A percentile compares a stretch with the other conserved stretches of the same genome.
Evolutionary conservation across 208 protist species (phyloP).

Genomic region (Trypanosoma cruzi): DNA sequence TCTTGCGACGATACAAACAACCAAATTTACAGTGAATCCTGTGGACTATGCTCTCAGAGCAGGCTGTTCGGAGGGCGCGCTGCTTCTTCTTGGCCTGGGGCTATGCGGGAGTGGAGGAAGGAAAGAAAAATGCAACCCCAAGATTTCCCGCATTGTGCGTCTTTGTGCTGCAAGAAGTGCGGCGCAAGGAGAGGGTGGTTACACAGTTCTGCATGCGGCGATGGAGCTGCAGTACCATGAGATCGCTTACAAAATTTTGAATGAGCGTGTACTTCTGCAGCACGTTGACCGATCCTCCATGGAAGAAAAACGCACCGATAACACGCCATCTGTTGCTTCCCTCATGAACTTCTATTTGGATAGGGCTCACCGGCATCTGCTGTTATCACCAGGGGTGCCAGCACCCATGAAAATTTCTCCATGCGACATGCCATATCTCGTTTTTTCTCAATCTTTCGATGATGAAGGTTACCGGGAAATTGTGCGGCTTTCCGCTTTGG

Average conservation of each 20-base stretch:
- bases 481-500: conserved; percentile 4
- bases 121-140: conserved; percentile 12
- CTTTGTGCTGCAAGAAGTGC: conserved; percentile 9
- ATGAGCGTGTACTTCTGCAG: conserved; percentile 27
- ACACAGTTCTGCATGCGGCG: conserved; percentile 76
- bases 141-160: conserved; percentile 8
- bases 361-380: neutral
- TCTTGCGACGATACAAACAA: conserved; percentile 18
- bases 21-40: conserved; percentile 28
- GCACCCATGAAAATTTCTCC: neutral
- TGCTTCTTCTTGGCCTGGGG: conserved; percentile 62
- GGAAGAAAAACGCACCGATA: neutral
- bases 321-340: conserved; percentile 3
- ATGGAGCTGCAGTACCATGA: conserved; percentile 49
- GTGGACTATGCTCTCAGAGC: conserved; percentile 62
- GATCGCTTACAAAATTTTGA: conserved; percentile 38
- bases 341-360: conserved; percentile 21
- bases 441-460: conserved; percentile 4
- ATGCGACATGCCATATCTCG: conserved; percentile 16
- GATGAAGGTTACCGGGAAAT: conserved; percentile 6
- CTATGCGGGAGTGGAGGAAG: conserved; percentile 36
- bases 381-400: neutral
- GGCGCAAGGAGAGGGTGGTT: conserved; percentile 15
- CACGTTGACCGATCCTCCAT: neutral
- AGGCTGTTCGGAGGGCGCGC: conserved; percentile 47